Base-by-base conservation (phyloP, 2,329 filamentous ascomycete genomes). In the Periconia sp. region DNA sequence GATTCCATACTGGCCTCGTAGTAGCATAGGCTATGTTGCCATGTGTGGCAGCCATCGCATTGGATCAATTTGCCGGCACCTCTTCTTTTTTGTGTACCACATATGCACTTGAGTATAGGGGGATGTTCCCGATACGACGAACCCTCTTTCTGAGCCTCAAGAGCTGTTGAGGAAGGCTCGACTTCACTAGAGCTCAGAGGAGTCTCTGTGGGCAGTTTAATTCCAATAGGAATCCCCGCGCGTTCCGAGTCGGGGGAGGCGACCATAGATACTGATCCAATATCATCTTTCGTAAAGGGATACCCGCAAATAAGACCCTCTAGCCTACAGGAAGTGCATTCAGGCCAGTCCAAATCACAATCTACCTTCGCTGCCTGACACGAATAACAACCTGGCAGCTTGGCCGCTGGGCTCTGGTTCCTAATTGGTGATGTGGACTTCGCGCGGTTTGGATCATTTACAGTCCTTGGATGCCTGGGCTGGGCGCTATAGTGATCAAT, bases 1-100 rank as follows among this genome's bases (percentile, higher is more conserved):
- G n/a, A n/a, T n/a, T n/a, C n/a, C n/a, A n/a, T n/a, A 11, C 13
- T 15, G 67, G 82, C 79, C 54, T 88, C 87, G 66, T 96, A 96
- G 72, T 94, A 96, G 73, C 92, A 96, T 67, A 89, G 85, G 62
- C 95, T 94, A 71, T 96, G 92, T 72, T 96, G 92, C 92, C 92
- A 96, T 28, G 89, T 92, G 66, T 95, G 88, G 77, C 92, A 96
- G 40, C 78, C 81, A 67, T 96, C 92, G 78, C 92, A 96, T 70
- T 89, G 91, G 50, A 96, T 94, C 48, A 92, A 96, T 71, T 88
- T 91, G 72, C 92, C 92, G 77, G n/a, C n/a, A n/a, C n/a, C n/a
- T n/a, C 96, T 92, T 78, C 96, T 92, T 76, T 94, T 89, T 71
- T 83, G 77, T 71, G 87, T 95, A 66, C 84, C 84, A 74, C 92